These are phyloP conservation scores for Citrus unshiu DNA, from an alignment of 345 rosid genomes.

Conservation along the genomic window DNA sequence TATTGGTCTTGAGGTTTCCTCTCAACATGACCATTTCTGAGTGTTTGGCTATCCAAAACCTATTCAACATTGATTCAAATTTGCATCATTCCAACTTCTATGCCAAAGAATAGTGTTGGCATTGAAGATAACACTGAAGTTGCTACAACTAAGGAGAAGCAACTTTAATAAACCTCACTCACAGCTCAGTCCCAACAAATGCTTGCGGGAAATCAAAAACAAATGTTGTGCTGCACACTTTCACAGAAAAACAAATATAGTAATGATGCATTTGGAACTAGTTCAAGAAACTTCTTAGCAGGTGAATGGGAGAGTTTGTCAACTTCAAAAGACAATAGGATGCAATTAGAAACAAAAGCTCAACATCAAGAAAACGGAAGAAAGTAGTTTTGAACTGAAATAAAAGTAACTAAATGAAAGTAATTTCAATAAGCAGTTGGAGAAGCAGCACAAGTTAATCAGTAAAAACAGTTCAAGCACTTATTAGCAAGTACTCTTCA, in stretches of 20 bases:
- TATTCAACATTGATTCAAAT: not conserved
- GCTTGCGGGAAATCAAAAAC: not conserved
- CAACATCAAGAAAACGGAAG: not conserved
- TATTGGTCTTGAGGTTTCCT: not conserved
- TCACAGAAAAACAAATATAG: not conserved
- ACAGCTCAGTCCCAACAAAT: not conserved
- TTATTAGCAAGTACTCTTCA: conserved; percentile 1
- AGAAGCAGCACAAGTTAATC: not conserved
- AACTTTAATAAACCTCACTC: not conserved
- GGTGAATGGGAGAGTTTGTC: not conserved
- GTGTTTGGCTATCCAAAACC: not conserved
- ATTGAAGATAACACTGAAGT: not conserved
- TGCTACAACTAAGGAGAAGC: not conserved
- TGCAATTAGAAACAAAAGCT: not conserved
- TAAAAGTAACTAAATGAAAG: not conserved
- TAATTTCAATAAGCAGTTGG: not conserved
- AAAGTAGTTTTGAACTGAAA: not conserved
- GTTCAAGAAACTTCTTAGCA: not conserved
- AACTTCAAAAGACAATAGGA: not conserved
- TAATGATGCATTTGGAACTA: not conserved
- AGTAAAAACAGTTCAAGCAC: not conserved
- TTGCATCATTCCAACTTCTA: conserved; percentile 3
- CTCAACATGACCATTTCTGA: not conserved
- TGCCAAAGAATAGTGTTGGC: not conserved
- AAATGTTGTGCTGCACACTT: not conserved